These are phyloP conservation scores for Nitzschia palea DNA, from an alignment of 108 stramenopile genomes.

Conservation along the genomic window DNA sequence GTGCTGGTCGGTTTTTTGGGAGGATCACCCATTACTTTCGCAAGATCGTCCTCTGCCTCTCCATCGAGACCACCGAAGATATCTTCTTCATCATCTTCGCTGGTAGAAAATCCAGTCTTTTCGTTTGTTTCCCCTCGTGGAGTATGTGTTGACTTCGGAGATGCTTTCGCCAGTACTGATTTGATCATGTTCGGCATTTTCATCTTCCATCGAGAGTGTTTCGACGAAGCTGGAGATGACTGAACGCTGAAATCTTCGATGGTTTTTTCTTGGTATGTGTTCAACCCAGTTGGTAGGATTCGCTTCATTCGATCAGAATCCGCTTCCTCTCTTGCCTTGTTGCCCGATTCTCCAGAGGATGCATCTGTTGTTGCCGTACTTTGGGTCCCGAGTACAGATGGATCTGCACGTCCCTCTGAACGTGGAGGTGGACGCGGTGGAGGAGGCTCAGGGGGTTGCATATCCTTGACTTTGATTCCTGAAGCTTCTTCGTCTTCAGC, in stretches of 20 bases:
- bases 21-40: neutral
- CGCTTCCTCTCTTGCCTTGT: neutral
- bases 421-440: neutral
- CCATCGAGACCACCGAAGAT: slow-evolving; percentile 39
- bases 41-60: slow-evolving; percentile 14
- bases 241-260: slow-evolving; percentile 4
- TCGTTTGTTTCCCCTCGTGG: neutral
- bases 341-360: neutral
- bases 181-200: slow-evolving; percentile 28
- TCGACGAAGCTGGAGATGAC: slow-evolving; percentile 1
- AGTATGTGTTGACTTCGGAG: slow-evolving; percentile 13
- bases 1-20: slow-evolving; percentile 7
- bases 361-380: slow-evolving; percentile 1
- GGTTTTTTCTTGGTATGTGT: neutral
- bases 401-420: neutral
- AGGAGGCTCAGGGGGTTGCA: neutral
- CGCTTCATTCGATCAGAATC: neutral
- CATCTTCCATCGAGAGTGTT: slow-evolving; percentile 10
- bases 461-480: neutral
- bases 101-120: slow-evolving; percentile 7
- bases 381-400: neutral
- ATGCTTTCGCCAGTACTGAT: slow-evolving; percentile 29
- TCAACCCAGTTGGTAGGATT: neutral
- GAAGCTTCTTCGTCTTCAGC: slow-evolving; percentile 22
- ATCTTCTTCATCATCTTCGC: slow-evolving; percentile 32